Conservation (phyloP, 2,329 filamentous ascomycete species). For the Colletotrichum sp. region DNA sequence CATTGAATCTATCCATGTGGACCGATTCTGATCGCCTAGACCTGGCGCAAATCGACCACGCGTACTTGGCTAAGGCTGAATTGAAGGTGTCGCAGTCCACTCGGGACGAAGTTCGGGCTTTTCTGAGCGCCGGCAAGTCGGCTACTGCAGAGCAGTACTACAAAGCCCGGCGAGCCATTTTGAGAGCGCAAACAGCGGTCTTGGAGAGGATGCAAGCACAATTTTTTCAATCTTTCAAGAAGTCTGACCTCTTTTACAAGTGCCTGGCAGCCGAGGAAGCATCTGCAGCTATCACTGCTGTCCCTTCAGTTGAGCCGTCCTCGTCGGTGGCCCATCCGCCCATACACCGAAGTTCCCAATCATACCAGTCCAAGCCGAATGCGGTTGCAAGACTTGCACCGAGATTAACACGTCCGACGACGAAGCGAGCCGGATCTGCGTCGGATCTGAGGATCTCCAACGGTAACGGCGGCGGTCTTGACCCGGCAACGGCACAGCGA, state of each 20-base stretch:
- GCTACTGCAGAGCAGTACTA: constrained; percentile 85
- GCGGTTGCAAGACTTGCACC: constrained; percentile 48
- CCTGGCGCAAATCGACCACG: constrained; percentile 88
- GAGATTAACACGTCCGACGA: constrained; percentile 43
- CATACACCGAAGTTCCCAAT: constrained; percentile 31
- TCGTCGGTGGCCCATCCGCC: constrained; percentile 2
- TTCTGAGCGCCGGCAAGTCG: constrained; percentile 76
- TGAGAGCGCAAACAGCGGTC: constrained; percentile 81
- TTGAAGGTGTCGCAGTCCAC: constrained; percentile 76
- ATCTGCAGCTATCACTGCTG: constrained; percentile 35
- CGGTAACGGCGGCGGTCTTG: constrained; percentile 42
- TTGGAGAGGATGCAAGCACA: constrained; percentile 83
- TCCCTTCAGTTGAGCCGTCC: constrained; percentile 3
- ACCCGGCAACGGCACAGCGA: constrained; percentile 51
- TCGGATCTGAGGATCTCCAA: constrained; percentile 49
- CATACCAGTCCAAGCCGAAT: constrained; percentile 48
- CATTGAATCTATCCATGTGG: constrained; percentile 71
- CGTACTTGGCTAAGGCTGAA: constrained; percentile 83
- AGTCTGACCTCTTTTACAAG: constrained; percentile 94
- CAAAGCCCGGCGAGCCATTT: constrained; percentile 78
- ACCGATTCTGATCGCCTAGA: constrained; percentile 85
- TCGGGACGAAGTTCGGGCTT: constrained; percentile 73
- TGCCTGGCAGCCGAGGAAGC: constrained; percentile 88
- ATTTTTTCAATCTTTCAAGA: constrained; percentile 86
- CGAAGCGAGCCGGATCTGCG: constrained; percentile 50